Evolutionary conservation across 805 yeast species (phyloP).

Genomic region (Yarrowia sp.): DNA sequence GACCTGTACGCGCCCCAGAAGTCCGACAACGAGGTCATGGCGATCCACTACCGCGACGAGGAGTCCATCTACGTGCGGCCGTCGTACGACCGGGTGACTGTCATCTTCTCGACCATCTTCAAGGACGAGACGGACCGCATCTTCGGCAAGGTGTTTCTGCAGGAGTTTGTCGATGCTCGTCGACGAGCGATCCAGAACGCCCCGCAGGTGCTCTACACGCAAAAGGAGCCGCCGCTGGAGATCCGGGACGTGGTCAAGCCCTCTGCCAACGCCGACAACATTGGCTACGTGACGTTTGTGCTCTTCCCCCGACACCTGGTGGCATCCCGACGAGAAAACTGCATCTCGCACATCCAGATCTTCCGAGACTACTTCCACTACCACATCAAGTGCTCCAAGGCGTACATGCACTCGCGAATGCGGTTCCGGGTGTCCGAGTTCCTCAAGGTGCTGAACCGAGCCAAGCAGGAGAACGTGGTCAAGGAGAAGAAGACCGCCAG

Average conservation of each 20-base stretch:
- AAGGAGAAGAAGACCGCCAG: conserved; percentile 73
- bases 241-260: conserved; percentile 46
- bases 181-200: conserved; percentile 95
- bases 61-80: conserved; percentile 91
- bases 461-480: conserved; percentile 87
- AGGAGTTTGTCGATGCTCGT: conserved; percentile 92
- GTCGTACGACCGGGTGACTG: conserved; percentile 93
- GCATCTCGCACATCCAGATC: conserved; percentile 85
- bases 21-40: conserved; percentile 56
- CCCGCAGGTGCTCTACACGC: conserved; percentile 93
- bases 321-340: conserved; percentile 73
- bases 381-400: conserved; percentile 97
- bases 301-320: conserved; percentile 55
- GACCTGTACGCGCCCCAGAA: conserved; percentile 45
- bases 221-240: conserved; percentile 90
- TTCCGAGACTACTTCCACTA: conserved; percentile 98
- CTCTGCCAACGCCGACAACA: conserved; percentile 43
- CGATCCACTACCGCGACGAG: conserved; percentile 84
- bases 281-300: conserved; percentile 60
- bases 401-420: conserved; percentile 98
- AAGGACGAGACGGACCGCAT: conserved; percentile 92
- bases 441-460: conserved; percentile 92
- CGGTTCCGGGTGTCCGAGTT: conserved; percentile 91
- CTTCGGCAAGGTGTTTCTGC: conserved; percentile 41
- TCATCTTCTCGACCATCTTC: conserved; percentile 89